Conservation (phyloP, 805 yeast genomes). For the Candida pini region DNA sequence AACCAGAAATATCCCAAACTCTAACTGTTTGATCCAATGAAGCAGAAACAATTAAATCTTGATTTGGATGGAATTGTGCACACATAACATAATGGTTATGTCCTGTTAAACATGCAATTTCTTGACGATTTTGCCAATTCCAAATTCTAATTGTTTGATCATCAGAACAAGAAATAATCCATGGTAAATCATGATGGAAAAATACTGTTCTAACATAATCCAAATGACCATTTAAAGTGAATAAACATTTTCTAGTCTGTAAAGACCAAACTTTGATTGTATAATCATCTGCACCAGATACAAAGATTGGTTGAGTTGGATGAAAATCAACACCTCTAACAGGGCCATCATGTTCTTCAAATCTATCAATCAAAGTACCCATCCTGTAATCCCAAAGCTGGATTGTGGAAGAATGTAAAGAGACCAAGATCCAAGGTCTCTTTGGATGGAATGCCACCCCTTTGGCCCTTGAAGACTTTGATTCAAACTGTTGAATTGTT, state of each 20-base stretch:
- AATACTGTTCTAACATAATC: conserved; percentile 93
- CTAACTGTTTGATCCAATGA: conserved; percentile 98
- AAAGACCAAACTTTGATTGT: conserved; percentile 94
- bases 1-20: conserved; percentile 96
- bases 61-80: conserved; percentile 95
- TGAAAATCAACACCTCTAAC: conserved; percentile 94
- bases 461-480: conserved; percentile 95
- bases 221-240: conserved; percentile 87
- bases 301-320: conserved; percentile 96
- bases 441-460: conserved; percentile 97
- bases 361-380: conserved; percentile 95
- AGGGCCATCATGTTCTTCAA: conserved; percentile 98
- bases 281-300: conserved; percentile 96
- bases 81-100: conserved; percentile 98
- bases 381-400: conserved; percentile 99
- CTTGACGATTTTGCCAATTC: conserved; percentile 99
- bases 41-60: conserved; percentile 91
- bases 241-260: conserved; percentile 83
- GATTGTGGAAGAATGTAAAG: conserved; percentile 95
- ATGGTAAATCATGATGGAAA: conserved; percentile 94
- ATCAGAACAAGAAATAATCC: conserved; percentile 94
- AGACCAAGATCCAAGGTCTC: conserved; percentile 92
- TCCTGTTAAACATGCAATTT: conserved; percentile 94
- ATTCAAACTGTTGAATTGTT: conserved; percentile 59
- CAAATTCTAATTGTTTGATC: conserved; percentile 98